These are phyloP conservation scores for Syzygium jambos DNA, from an alignment of 345 rosid species.

Conservation along the genomic window DNA sequence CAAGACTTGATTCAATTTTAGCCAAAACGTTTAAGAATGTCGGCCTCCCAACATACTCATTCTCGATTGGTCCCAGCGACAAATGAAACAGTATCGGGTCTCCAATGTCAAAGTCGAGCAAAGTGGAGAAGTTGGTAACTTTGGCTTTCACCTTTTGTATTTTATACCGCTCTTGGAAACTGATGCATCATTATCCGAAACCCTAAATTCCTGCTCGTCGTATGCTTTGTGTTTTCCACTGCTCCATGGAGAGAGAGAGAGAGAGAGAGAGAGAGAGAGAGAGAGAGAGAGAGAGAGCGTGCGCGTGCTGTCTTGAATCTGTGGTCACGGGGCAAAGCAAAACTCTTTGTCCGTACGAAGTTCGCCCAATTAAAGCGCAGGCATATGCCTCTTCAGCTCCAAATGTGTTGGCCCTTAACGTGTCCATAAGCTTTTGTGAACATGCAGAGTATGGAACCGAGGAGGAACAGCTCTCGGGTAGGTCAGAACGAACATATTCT, in stretches of 20 bases:
- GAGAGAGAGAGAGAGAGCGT: too few species aligned
- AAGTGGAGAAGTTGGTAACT: neutral
- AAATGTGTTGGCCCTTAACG: neutral
- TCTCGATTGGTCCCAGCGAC: neutral
- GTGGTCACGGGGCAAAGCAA: neutral
- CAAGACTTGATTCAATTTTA: neutral
- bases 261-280: neutral
- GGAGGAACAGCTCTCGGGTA: neutral
- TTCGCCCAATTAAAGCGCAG: neutral
- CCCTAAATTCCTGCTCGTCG: neutral
- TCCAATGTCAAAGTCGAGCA: neutral
- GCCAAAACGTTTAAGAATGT: neutral
- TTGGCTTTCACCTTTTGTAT: neutral
- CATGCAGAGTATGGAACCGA: neutral
- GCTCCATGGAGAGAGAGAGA: neutral
- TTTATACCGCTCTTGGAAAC: neutral
- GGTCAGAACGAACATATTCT: neutral
- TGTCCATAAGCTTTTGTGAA: neutral
- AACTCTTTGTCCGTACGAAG: neutral
- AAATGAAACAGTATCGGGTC: neutral
- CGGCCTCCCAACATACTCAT: neutral
- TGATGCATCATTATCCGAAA: neutral
- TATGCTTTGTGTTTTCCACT: neutral
- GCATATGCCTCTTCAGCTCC: neutral
- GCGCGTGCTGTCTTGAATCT: neutral